phyloP scores from a whole-genome alignment of 2,329 filamentous ascomycete genomes.

The Clonostachys byssicola region DNA sequence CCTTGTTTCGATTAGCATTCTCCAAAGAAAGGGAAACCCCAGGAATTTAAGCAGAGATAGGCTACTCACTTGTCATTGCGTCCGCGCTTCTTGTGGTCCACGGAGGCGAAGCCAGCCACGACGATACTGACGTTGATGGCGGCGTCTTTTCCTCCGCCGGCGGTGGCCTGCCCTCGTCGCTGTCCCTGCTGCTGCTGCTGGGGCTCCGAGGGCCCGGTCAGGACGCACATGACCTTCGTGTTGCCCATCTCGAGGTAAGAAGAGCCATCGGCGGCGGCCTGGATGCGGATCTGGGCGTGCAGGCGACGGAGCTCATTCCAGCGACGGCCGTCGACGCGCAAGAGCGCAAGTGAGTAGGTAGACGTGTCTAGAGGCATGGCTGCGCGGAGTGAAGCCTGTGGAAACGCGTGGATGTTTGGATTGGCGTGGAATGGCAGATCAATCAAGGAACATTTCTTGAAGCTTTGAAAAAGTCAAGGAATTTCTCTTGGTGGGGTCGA shows the following conservation, averaged over 20 bases:
- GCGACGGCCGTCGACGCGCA: conserved; percentile 78
- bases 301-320: conserved; percentile 96
- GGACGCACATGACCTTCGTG: conserved; percentile 92
- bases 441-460: neutral
- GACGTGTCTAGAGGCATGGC: conserved; percentile 92
- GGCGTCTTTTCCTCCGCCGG: conserved; percentile 34
- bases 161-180: conserved; percentile 26
- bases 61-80: conserved; percentile 70
- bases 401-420: neutral
- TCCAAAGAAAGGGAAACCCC: neutral
- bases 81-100: conserved; percentile 75
- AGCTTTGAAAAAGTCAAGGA: neutral
- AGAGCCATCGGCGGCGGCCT: conserved; percentile 87
- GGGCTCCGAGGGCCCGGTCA: conserved; percentile 77
- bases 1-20: conserved; percentile 35
- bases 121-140: conserved; percentile 78
- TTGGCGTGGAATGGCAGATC: neutral
- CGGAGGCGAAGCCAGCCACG: conserved; percentile 81
- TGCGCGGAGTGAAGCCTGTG: neutral
- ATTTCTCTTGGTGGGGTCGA: conserved; percentile 3
- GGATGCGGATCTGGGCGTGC: conserved; percentile 85
- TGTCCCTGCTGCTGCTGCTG: conserved; percentile 19
- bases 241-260: conserved; percentile 96
- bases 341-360: conserved; percentile 81
- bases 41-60: neutral